Evolutionary conservation across 2,329 filamentous ascomycete species (phyloP).

Genomic region (Monilinia polystroma): DNA sequence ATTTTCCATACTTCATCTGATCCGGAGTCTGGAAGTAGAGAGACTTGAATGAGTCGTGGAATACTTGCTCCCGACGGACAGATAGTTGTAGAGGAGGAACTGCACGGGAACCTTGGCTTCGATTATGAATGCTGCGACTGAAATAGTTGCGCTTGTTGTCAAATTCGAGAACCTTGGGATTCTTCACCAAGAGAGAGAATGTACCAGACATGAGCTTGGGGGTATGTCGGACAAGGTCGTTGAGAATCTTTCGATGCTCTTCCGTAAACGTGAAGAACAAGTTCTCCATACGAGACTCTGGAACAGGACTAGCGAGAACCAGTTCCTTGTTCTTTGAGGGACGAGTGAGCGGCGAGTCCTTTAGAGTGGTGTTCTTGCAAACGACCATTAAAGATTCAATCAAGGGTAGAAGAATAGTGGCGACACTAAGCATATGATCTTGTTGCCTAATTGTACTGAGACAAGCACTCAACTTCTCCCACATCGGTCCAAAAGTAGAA

Average conservation of each 20-base stretch:
- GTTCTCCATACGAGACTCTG: slow-evolving; percentile 79
- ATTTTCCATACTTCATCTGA: slow-evolving; percentile 98
- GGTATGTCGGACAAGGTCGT: slow-evolving; percentile 94
- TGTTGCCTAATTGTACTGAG: slow-evolving; percentile 84
- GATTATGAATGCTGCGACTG: slow-evolving; percentile 83
- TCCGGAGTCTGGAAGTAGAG: slow-evolving; percentile 95
- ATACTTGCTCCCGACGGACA: slow-evolving; percentile 91
- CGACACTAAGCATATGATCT: slow-evolving; percentile 95
- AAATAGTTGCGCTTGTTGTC: slow-evolving; percentile 99
- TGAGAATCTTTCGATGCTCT: slow-evolving; percentile 94
- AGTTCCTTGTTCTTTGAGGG: slow-evolving; percentile 60
- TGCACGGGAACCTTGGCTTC: slow-evolving; percentile 66
- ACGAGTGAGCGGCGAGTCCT: slow-evolving; percentile 34
- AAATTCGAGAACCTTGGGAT: slow-evolving; percentile 97
- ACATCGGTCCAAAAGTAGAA: slow-evolving; percentile 83
- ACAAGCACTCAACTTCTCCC: slow-evolving; percentile 88
- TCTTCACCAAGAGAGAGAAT: slow-evolving; percentile 93
- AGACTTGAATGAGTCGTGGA: slow-evolving; percentile 98
- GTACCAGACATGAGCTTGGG: slow-evolving; percentile 98
- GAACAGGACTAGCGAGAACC: slow-evolving; percentile 70
- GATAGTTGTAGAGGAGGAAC: slow-evolving; percentile 76
- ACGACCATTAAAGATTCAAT: slow-evolving; percentile 99
- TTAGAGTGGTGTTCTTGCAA: slow-evolving; percentile 87
- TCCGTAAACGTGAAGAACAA: slow-evolving; percentile 98
- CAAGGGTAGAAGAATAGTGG: slow-evolving; percentile 88